Base-by-base conservation (phyloP, 148 eudicot species). In the Fagopyrum homotropicum region DNA sequence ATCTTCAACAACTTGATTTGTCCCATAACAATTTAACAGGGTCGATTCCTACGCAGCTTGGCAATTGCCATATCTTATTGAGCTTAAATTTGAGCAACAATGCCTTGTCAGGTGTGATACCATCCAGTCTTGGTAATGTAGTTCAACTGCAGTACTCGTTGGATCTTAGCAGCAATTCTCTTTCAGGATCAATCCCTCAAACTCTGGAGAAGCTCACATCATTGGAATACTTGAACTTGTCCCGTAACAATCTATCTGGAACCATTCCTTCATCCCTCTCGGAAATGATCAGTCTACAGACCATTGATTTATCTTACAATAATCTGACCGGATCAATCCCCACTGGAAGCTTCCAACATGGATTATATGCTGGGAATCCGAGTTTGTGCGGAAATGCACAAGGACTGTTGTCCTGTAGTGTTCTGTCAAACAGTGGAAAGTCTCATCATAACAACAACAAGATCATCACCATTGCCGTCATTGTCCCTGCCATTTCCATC, bases 261-360 rank as follows among this genome's bases (percentile, higher is more conserved):
- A 4, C 45, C 45, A 79, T 84, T 60, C 84, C 86, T 5, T 7
- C 69, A 12, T 69, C 86, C 6, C 72, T 81, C 0, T 69, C 40
- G 4, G 5, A 6, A 0, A 69, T 84, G 60, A 7, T 69, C 4
- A 81, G 86, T 81, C 79, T 84, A 48, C 11, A 8, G 0, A 1
- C 9, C 2, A 73, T 79, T 50, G 78, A 83, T 66, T 50, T 83
- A 7, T 83, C 86, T 15, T 44, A 78, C 79, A 83, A 83, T 54
- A 22, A 76, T 8, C 71, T 83, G 4, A 83, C 79, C 40, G 82
- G 86, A 11, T 73, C 86, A 5, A 10, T 83, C n/a, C 86, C 86
- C 22, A 16, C 74, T 6, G 71, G 74, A 26, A 77, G 48, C 70
- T 80, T 83, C 29, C 45, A 12, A 16, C 30, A 46, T 17, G 74